phyloP scores from a whole-genome alignment of 1,284 basidiomycete species.

The Puccinia polysora region DNA sequence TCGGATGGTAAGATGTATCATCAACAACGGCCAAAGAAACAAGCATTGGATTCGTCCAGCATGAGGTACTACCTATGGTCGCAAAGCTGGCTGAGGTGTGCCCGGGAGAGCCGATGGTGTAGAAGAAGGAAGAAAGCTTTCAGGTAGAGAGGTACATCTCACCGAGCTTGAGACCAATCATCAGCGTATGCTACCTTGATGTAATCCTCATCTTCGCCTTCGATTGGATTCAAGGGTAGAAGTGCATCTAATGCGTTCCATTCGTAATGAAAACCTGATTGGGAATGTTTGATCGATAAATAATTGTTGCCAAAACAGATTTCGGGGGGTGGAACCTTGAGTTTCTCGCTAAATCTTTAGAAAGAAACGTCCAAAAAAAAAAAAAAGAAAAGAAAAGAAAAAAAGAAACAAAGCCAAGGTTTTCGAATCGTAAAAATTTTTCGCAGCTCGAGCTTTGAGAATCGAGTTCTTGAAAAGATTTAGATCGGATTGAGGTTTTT shows the following conservation, averaged over 20 bases:
- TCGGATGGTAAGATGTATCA: too few species aligned
- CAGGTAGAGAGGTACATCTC: conserved; percentile 60
- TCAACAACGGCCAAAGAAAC: neutral
- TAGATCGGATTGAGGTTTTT: neutral
- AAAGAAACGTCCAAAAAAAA: conserved; percentile 63
- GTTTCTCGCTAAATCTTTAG: conserved; percentile 64
- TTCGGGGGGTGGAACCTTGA: conserved; percentile 82
- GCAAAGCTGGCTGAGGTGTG: neutral
- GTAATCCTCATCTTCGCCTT: conserved; percentile 72
- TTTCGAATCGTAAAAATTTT: too few species aligned
- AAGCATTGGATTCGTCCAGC: neutral
- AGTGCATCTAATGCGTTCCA: conserved; percentile 72
- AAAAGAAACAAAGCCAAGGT: too few species aligned
- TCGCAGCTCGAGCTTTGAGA: too few species aligned
- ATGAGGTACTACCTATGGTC: neutral
- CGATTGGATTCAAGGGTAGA: conserved; percentile 66
- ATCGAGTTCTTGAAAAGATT: conserved; percentile 34
- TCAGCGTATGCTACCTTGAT: conserved; percentile 93
- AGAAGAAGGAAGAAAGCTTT: conserved; percentile 50
- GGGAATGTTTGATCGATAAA: conserved; percentile 60
- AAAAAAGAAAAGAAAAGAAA: too few species aligned
- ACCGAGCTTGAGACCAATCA: conserved; percentile 85
- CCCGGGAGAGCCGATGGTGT: neutral
- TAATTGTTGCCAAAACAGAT: conserved; percentile 92
- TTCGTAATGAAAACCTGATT: conserved; percentile 63